Evolutionary conservation across 768 basidiomycete genomes (phyloP), one percentile per base, ranked within the genome.

Genomic region (Lentinula lateritia): DNA sequence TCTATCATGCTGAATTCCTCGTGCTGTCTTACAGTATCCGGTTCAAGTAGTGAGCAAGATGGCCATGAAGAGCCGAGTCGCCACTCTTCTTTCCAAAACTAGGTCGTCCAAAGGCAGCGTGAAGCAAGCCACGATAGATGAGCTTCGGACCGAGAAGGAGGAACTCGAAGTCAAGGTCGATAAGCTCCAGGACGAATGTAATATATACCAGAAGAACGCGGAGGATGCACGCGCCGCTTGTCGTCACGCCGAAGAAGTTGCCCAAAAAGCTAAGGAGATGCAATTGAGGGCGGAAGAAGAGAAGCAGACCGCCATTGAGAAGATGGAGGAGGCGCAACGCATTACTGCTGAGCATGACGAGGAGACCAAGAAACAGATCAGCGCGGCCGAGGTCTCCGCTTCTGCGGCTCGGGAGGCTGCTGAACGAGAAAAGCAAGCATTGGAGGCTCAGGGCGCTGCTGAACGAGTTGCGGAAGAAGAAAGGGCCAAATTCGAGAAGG

Each of bases 51-150:
- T 23, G 18, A 23, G 20, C 46, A 48, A 48, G 46, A 56, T 56
- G 55, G 55, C 55, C 15, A 56, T 56, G 55, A 56, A 56, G 28
- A 42, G 23, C 38, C 55, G 55, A 56, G 55, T 56, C 18, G 55
- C 55, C 15, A 41, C 41, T 23, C 41, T 56, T 43, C 39, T 56
- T 16, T 41, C 55, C 10, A 56, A 43, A 39, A 56, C 20, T 10
- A 56, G 41, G 41, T 41, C 39, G 28, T 56, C 55, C 41, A 56
- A 56, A 20, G 18, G 18, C 55, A 56, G 55, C 28, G 32, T 56
- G 15, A 56, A 56, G 41, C n/a, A 56, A 34, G 18, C 55, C 12
- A 43, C 39, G 16, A 42, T 56, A 23, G 55, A 56, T 34, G 55
- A 56, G 23, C 55, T 56, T 41, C 55, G 55, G 18, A 41, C 41